Evolutionary conservation across 73 alveolate species (phyloP).

Genomic region (Paramecium sonneborni): DNA sequence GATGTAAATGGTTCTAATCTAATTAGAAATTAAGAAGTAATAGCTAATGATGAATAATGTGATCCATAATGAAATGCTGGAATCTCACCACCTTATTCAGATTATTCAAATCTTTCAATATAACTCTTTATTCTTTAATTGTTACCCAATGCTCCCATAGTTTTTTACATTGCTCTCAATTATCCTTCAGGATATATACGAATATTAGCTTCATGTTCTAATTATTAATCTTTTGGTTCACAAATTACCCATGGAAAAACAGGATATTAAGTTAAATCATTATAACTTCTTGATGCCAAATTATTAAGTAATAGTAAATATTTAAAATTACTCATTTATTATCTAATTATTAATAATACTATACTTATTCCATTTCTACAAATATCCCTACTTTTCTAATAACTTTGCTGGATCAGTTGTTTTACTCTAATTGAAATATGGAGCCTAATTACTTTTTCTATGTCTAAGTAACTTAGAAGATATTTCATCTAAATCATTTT

Average conservation of each 20-base stretch:
- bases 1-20: slow-evolving; percentile 93
- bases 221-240: not conserved
- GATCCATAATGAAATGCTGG: slow-evolving; percentile 95
- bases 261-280: slow-evolving; percentile 96
- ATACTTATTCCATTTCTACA: slow-evolving; percentile 83
- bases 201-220: not conserved
- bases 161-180: slow-evolving; percentile 86
- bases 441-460: not conserved
- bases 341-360: not conserved
- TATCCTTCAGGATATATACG: not conserved
- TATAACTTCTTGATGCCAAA: slow-evolving; percentile 89
- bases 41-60: slow-evolving; percentile 95
- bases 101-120: slow-evolving; percentile 52
- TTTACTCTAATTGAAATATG: slow-evolving; percentile 5
- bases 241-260: slow-evolving; percentile 96
- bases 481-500: slow-evolving; percentile 9
- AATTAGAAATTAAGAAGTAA: slow-evolving; percentile 86
- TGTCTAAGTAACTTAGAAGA: not conserved
- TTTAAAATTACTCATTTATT: slow-evolving; percentile 91
- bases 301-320: slow-evolving; percentile 86
- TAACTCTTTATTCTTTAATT: slow-evolving; percentile 76
- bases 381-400: slow-evolving; percentile 71
- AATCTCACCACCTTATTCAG: slow-evolving; percentile 47
- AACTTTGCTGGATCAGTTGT: slow-evolving; percentile 24
- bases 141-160: slow-evolving; percentile 90